Conservation (phyloP, 1,139 yeast species). For the Keqinozyma sinolaborantium region DNA sequence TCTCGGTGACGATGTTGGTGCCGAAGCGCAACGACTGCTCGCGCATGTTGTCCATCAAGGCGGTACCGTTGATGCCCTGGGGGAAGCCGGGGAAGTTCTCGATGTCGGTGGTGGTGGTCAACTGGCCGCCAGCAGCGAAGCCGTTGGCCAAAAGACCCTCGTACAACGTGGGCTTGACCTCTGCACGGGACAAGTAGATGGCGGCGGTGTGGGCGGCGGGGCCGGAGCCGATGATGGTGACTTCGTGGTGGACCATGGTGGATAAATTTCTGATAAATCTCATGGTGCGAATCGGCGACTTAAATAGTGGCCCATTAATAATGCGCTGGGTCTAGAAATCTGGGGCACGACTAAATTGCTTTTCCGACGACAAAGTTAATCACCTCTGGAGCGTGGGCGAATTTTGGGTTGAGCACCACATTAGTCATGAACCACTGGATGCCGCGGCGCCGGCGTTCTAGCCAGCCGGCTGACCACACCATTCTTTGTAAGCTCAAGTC, state of each 20-base stretch:
- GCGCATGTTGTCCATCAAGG: slow-evolving; percentile 91
- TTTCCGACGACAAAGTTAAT: slow-evolving; percentile 38
- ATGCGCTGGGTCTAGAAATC: background rate
- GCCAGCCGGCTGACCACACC: slow-evolving; percentile 44
- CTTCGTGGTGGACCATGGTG: slow-evolving; percentile 82
- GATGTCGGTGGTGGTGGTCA: slow-evolving; percentile 95
- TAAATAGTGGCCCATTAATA: background rate
- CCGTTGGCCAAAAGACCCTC: slow-evolving; percentile 98
- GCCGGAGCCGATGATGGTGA: slow-evolving; percentile 94
- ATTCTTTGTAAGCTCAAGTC: slow-evolving; percentile 44
- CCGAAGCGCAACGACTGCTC: slow-evolving; percentile 85
- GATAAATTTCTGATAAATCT: background rate
- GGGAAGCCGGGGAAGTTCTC: slow-evolving; percentile 99
- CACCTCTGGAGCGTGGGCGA: slow-evolving; percentile 45
- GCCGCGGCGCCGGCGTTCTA: slow-evolving; percentile 62
- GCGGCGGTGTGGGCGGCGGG: slow-evolving; percentile 99
- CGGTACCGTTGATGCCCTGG: slow-evolving; percentile 83
- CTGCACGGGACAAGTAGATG: slow-evolving; percentile 93
- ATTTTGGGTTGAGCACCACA: slow-evolving; percentile 61
- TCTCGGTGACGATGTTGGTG: slow-evolving; percentile 90
- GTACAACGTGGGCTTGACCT: slow-evolving; percentile 86
- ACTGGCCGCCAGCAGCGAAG: slow-evolving; percentile 97
- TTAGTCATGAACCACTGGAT: slow-evolving; percentile 72
- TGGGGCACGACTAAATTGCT: background rate
- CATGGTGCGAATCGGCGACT: background rate